Evolutionary conservation across 2,329 filamentous ascomycete species (phyloP).

Genomic region (Cercospora zeina): DNA sequence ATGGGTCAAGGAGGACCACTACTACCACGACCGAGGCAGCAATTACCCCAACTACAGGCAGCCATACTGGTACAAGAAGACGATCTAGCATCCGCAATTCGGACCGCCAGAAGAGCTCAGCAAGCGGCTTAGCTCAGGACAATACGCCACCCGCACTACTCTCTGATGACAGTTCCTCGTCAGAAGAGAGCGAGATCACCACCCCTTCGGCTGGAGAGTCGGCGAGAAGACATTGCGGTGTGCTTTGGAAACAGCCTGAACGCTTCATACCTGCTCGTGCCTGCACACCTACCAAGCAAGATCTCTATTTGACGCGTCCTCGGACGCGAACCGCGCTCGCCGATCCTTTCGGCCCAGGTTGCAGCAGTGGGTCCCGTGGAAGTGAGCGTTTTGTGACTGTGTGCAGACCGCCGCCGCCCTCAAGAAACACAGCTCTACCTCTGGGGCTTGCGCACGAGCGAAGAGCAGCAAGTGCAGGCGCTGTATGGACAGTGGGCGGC

Average conservation of each 20-base stretch:
- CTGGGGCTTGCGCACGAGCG: conserved; percentile 10
- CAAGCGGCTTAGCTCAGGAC: conserved; percentile 1
- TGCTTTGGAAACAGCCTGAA: conserved; percentile 47
- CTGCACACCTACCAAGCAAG: conserved; percentile 35
- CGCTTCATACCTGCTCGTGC: conserved; percentile 56
- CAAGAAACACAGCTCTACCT: conserved; percentile 13
- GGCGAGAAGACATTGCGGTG: conserved; percentile 29
- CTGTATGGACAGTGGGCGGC: conserved; percentile 78
- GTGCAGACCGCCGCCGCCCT: conserved; percentile 15
- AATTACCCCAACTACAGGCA: conserved; percentile 14
- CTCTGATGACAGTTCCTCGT: not conserved
- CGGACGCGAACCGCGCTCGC: not conserved
- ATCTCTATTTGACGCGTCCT: conserved; percentile 5
- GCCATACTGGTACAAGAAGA: conserved; percentile 15
- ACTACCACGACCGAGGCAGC: conserved; percentile 9
- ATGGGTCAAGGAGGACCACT: conserved; percentile 10
- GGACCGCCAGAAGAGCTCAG: conserved; percentile 7
- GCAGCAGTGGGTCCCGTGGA: conserved; percentile 22
- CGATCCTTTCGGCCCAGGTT: conserved; percentile 36
- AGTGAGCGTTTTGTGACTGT: conserved; percentile 33
- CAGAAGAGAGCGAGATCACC: conserved; percentile 6
- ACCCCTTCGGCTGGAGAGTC: conserved; percentile 13
- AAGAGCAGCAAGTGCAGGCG: conserved; percentile 60
- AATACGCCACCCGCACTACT: not conserved
- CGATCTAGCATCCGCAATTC: conserved; percentile 7